phyloP scores from a whole-genome alignment of 768 basidiomycete genomes.

The Gelatoporia subvermispora region DNA sequence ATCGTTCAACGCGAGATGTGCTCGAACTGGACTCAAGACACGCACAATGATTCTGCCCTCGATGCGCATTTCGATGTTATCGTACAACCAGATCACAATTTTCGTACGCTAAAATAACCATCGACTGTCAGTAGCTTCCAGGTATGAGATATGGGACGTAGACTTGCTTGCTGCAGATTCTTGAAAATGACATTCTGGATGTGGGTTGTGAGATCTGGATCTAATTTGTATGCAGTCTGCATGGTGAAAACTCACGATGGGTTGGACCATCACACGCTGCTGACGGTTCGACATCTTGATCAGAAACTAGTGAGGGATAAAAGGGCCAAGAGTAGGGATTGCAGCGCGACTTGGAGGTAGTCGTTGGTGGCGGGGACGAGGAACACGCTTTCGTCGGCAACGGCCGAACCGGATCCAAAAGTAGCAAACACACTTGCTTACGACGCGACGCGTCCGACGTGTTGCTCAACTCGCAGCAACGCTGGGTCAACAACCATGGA shows the following conservation, averaged over 20 bases:
- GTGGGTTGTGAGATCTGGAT: not conserved
- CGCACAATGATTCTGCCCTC: conserved; percentile 94
- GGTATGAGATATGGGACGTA: not conserved
- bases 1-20: conserved; percentile 36
- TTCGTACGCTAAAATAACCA: conserved; percentile 56
- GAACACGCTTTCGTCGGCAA: conserved; percentile 7
- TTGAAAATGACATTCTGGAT: conserved; percentile 94
- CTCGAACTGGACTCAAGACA: conserved; percentile 26
- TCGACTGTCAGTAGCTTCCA: conserved; percentile 10
- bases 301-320: conserved; percentile 1
- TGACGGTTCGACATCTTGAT: conserved; percentile 84
- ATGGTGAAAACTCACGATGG: conserved; percentile 69
- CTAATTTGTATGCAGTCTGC: not conserved
- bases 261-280: conserved; percentile 98
- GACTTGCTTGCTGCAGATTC: conserved; percentile 79
- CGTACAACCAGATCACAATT: conserved; percentile 92
- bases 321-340: conserved; percentile 1
- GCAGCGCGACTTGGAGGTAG: conserved; percentile 9
- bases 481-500: conserved; percentile 27
- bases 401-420: conserved; percentile 11
- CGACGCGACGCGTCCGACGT: conserved; percentile 22
- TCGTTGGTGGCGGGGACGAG: not conserved
- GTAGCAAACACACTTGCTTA: conserved; percentile 4
- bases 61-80: conserved; percentile 94
- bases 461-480: conserved; percentile 7